Percentiles rank a stretch among this genome's conserved stretches.
These are phyloP conservation scores for Fragaria ananassa DNA, from an alignment of 306 rosid genomes.

Conservation along the genomic window DNA sequence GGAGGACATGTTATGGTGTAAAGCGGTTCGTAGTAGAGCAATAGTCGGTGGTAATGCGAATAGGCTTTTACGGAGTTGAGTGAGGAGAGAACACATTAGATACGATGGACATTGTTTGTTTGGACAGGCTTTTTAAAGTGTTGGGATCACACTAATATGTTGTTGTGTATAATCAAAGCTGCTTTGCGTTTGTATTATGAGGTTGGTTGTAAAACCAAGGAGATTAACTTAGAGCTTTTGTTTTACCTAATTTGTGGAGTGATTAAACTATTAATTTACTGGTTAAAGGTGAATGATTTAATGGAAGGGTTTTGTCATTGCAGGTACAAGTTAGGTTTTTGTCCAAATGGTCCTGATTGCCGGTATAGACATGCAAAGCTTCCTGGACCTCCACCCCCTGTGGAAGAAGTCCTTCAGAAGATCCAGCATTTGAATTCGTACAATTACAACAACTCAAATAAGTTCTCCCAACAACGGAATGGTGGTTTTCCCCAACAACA, in stretches of 20 bases:
- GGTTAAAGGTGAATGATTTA: neutral
- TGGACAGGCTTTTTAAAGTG: neutral
- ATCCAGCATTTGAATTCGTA: slow-evolving; percentile 85
- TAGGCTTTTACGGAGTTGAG: neutral
- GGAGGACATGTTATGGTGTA: neutral
- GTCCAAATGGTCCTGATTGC: slow-evolving; percentile 98
- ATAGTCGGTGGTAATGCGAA: neutral
- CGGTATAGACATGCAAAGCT: slow-evolving; percentile 93
- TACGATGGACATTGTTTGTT: neutral
- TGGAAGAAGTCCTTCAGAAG: slow-evolving; percentile 97
- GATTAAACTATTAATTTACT: neutral
- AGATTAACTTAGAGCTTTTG: too few relatives aligned
- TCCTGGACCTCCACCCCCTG: slow-evolving; percentile 95
- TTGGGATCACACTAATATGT: neutral
- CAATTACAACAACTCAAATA: slow-evolving; percentile 60
- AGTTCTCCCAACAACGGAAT: slow-evolving; percentile 71
- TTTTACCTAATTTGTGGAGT: neutral
- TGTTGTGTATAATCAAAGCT: neutral
- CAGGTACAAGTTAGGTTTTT: slow-evolving; percentile 98
- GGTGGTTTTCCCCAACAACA: slow-evolving; percentile 57
- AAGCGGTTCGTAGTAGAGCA: neutral
- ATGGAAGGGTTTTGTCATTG: slow-evolving; percentile 27
- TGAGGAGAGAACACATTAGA: neutral
- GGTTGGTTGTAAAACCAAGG: too few relatives aligned
- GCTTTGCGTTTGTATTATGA: neutral